These are phyloP conservation scores for Solanum lignicaule DNA, from an alignment of 257 asterid species.

Conservation along the genomic window DNA sequence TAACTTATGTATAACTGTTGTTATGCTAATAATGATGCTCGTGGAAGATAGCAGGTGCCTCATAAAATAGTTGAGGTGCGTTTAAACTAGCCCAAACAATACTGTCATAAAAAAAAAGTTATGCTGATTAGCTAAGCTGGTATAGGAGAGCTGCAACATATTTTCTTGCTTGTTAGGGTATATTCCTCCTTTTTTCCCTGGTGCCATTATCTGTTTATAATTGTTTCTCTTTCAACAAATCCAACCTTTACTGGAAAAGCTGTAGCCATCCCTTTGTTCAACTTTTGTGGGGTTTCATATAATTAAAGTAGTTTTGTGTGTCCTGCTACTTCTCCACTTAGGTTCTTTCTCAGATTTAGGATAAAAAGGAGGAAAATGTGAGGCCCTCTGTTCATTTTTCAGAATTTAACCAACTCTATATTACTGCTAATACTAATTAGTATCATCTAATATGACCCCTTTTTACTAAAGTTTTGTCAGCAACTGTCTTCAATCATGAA, in stretches of 20 bases:
- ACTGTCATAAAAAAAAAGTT: background rate
- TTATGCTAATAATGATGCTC: background rate
- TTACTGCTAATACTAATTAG: background rate
- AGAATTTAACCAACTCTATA: background rate
- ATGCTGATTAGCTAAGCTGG: background rate
- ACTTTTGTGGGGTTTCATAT: background rate
- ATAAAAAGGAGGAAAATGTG: background rate
- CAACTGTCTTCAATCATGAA: background rate
- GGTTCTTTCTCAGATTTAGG: background rate
- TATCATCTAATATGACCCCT: background rate
- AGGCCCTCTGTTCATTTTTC: background rate
- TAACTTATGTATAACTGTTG: background rate
- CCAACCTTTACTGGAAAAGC: background rate
- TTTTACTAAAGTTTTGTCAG: fast-evolving
- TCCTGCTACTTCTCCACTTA: background rate
- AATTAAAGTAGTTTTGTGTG: background rate
- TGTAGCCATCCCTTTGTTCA: background rate
- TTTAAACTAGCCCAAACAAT: background rate
- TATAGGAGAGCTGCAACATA: background rate
- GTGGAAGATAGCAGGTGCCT: background rate
- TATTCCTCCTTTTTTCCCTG: background rate
- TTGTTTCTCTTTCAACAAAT: background rate
- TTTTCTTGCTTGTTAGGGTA: background rate
- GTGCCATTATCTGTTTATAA: background rate
- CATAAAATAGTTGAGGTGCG: background rate